phyloP scores from a whole-genome alignment of 345 rosid genomes.

The Lepidium didymum region DNA sequence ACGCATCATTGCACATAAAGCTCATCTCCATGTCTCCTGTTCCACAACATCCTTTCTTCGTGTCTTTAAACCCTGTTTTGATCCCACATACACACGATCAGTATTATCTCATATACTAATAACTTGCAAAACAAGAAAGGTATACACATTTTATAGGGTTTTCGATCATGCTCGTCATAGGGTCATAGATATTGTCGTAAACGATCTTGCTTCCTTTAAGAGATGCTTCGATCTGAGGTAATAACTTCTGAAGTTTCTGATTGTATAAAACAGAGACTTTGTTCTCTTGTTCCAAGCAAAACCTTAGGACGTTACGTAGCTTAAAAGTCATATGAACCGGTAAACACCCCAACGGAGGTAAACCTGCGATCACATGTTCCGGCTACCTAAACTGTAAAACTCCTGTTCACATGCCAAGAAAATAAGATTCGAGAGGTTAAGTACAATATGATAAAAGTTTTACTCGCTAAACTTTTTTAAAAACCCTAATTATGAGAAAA shows the following conservation, averaged over 20 bases:
- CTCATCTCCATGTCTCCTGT: conserved; percentile 31
- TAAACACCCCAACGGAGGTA: conserved; percentile 59
- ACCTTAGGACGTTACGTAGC: not conserved
- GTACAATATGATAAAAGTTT: not conserved
- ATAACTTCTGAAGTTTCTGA: conserved; percentile 31
- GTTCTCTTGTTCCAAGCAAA: conserved; percentile 43
- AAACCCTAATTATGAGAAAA: not conserved
- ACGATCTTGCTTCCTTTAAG: conserved; percentile 39
- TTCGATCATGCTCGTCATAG: conserved; percentile 34
- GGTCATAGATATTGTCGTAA: conserved; percentile 33
- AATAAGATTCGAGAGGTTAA: not conserved
- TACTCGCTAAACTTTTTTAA: not conserved
- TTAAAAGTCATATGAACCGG: conserved; percentile 43
- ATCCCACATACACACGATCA: not conserved
- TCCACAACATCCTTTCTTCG: conserved; percentile 45
- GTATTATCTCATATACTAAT: not conserved
- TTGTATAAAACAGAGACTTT: conserved; percentile 40
- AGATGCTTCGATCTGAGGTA: conserved; percentile 24
- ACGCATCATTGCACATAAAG: conserved; percentile 28
- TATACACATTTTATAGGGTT: conserved; percentile 31
- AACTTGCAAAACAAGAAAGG: not conserved
- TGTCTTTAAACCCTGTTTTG: conserved; percentile 37
- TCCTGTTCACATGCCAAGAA: conserved; percentile 23
- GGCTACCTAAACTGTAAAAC: conserved; percentile 38
- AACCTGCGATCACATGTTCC: conserved; percentile 34